These are phyloP conservation scores for Pueraria montana DNA, from an alignment of 306 rosid species.

Conservation along the genomic window DNA sequence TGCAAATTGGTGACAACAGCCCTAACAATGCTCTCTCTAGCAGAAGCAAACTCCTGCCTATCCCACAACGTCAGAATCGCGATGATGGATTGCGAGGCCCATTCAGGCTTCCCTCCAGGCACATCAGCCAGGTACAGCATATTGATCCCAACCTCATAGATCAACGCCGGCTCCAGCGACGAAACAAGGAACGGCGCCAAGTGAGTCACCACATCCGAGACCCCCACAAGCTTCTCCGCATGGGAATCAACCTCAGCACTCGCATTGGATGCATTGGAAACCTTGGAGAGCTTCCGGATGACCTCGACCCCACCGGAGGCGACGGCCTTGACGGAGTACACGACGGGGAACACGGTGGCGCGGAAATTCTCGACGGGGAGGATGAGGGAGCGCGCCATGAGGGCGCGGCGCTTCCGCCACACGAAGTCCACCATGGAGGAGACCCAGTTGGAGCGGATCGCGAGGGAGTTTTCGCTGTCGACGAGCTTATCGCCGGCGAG, in stretches of 20 bases:
- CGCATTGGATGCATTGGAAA: conserved; percentile 51
- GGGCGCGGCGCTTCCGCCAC: conserved; percentile 91
- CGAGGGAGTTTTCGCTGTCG: conserved; percentile 94
- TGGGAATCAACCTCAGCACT: conserved; percentile 63
- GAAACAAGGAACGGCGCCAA: conserved; percentile 93
- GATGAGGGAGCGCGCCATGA: conserved; percentile 90
- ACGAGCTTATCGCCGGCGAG: conserved; percentile 93
- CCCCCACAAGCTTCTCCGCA: conserved; percentile 90
- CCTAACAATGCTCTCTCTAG: conserved; percentile 93
- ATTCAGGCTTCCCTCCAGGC: conserved; percentile 97
- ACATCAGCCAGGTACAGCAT: conserved; percentile 98
- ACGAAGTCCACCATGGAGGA: conserved; percentile 95
- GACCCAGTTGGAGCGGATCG: conserved; percentile 95
- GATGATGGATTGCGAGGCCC: conserved; percentile 96
- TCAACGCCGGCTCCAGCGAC: conserved; percentile 94
- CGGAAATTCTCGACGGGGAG: conserved; percentile 93
- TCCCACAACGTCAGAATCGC: conserved; percentile 98
- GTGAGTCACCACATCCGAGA: conserved; percentile 93
- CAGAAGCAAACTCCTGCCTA: conserved; percentile 94
- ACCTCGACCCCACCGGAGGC: conserved; percentile 91
- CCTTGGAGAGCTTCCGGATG: conserved; percentile 82
- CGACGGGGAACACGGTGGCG: conserved; percentile 86
- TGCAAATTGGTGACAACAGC: conserved; percentile 97
- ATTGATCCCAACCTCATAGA: conserved; percentile 93
- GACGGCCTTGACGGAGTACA: conserved; percentile 89